Evolutionary conservation across 2,329 filamentous ascomycete genomes (phyloP).

Genomic region (Ceratocystis cubensis): DNA sequence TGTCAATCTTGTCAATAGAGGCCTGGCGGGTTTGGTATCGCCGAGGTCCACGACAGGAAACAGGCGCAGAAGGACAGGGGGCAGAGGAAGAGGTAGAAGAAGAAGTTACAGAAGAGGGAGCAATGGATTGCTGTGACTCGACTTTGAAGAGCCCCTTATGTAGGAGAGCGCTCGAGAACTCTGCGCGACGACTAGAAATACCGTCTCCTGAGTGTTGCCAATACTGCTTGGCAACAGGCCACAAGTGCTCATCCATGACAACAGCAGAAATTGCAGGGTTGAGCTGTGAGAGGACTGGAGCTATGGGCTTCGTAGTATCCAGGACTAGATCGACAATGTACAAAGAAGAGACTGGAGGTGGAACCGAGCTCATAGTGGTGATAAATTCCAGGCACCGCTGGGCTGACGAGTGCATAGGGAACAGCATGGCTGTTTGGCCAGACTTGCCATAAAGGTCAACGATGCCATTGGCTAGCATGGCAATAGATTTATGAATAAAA

Average conservation of each 20-base stretch:
- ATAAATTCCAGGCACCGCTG: constrained; percentile 65
- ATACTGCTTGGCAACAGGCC: constrained; percentile 72
- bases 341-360: constrained; percentile 37
- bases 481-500: constrained; percentile 78
- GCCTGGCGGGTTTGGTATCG: constrained; percentile 21
- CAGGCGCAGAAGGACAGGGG: constrained; percentile 20
- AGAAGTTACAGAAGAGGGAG: not conserved
- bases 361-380: constrained; percentile 32
- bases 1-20: constrained; percentile 16
- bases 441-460: constrained; percentile 48
- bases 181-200: constrained; percentile 77
- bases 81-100: constrained; percentile 25
- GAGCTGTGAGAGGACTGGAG: constrained; percentile 41
- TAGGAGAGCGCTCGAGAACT: constrained; percentile 71
- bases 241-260: constrained; percentile 55
- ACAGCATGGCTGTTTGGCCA: constrained; percentile 63
- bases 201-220: constrained; percentile 97
- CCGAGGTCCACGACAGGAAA: constrained; percentile 34
- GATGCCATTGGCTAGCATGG: constrained; percentile 58
- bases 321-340: constrained; percentile 49
- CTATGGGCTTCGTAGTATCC: constrained; percentile 40
- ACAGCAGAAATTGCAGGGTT: constrained; percentile 55
- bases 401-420: constrained; percentile 61
- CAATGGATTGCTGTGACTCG: constrained; percentile 12
- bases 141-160: constrained; percentile 47